Evolutionary conservation across 257 asterid genomes (phyloP).

Genomic region (Plectranthus barbatus): DNA sequence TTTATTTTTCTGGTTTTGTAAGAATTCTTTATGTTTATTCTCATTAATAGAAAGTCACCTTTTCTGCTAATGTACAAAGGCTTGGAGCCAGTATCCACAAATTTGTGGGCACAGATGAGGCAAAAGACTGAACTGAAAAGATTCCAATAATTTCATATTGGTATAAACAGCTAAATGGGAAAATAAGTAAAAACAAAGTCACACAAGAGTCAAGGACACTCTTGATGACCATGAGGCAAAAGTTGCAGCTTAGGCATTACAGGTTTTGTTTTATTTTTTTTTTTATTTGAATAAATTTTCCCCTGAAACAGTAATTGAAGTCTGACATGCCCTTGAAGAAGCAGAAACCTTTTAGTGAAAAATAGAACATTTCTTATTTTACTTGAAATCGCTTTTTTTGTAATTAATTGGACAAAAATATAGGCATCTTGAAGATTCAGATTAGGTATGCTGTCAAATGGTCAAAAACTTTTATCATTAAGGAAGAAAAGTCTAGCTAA

Average conservation of each 20-base stretch:
- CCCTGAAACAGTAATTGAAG: constrained; percentile 10
- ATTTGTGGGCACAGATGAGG: constrained; percentile 8
- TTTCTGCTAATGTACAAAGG: constrained; percentile 18
- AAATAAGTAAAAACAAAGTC: neutral
- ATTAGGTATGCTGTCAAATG: constrained; percentile 12
- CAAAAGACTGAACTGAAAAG: constrained; percentile 3
- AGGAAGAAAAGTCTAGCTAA: constrained; percentile 14
- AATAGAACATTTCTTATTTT: too few relatives aligned
- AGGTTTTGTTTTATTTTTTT: constrained; percentile 10
- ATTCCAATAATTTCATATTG: constrained; percentile 10
- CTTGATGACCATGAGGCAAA: constrained; percentile 17
- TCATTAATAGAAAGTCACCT: neutral
- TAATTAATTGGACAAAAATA: constrained; percentile 6
- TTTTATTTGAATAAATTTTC: constrained; percentile 18
- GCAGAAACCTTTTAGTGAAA: constrained; percentile 7
- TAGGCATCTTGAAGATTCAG: constrained; percentile 12
- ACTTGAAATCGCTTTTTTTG: constrained; percentile 11
- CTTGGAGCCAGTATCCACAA: constrained; percentile 14
- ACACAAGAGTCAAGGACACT: constrained; percentile 11
- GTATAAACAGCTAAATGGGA: neutral
- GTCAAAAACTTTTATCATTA: constrained; percentile 21
- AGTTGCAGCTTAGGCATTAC: constrained; percentile 10
- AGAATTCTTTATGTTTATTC: neutral
- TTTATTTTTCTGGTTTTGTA: neutral
- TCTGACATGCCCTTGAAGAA: constrained; percentile 15